A percentile compares a stretch with the other conserved stretches of the same genome.
Evolutionary conservation across 2,329 filamentous ascomycete species (phyloP).

Genomic region (Colletotrichum melonis): DNA sequence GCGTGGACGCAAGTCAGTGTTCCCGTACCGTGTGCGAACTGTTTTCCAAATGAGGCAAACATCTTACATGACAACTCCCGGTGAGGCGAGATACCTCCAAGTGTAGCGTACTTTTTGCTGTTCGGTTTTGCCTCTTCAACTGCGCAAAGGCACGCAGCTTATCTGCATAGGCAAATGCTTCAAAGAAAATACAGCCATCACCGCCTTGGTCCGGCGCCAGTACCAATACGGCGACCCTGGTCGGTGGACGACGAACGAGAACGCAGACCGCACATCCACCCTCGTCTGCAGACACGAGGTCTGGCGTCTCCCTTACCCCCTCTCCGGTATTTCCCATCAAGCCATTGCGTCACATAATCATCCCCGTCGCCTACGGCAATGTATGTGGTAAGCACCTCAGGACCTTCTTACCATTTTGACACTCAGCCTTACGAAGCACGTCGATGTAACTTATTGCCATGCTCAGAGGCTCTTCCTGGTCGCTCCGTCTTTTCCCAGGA

Average conservation of each 20-base stretch:
- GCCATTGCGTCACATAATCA: conserved; percentile 31
- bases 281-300: conserved; percentile 27
- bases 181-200: conserved; percentile 11
- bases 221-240: conserved; percentile 15
- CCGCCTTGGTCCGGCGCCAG: conserved; percentile 31
- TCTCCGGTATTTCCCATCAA: conserved; percentile 14
- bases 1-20: conserved; percentile 3
- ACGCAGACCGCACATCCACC: conserved; percentile 1
- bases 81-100: not conserved
- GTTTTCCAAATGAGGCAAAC: conserved; percentile 17
- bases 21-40: not conserved
- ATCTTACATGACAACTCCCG: not conserved
- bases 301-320: not conserved
- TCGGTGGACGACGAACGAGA: conserved; percentile 15
- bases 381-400: conserved; percentile 24
- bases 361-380: not conserved
- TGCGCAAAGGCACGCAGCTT: conserved; percentile 1
- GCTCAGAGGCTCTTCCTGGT: not conserved
- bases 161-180: conserved; percentile 14
- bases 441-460: not conserved
- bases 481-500: not conserved
- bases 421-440: conserved; percentile 26
- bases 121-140: not conserved
- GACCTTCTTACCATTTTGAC: not conserved
- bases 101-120: not conserved